Evolutionary conservation across 2,329 filamentous ascomycete genomes (phyloP), one percentile per base, ranked within the genome.

Genomic region (Phyllosticta capitalensis): DNA sequence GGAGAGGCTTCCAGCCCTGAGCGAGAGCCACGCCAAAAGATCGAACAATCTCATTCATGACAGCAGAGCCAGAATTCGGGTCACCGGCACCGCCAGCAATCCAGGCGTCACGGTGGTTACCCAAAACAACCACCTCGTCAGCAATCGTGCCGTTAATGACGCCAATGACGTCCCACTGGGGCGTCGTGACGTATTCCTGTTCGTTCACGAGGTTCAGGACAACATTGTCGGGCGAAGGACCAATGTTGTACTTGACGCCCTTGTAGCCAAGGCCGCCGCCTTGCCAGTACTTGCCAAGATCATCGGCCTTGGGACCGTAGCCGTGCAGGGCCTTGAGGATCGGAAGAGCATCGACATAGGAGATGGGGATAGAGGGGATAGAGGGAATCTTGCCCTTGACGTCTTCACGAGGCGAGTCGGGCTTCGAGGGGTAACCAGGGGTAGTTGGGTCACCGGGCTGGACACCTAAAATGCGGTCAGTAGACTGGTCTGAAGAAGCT

Each of bases 91-190:
- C 58, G n/a, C 90, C 90, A 20, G 86, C 86, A 67, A 92, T 87
- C 90, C 90, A 95, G 0, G 92, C 89, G 73, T 96, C 91, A 33
- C 91, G 84, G 69, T 96, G 92, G 68, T 95, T 96, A n/a, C 92
- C 91, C 30, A 97, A 76, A 3, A 99, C 81, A 52, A 99, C 79
- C 0, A 96, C 90, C 68, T 96, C 91, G 66, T 96, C 85, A 0
- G 85, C 79, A 38, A 94, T 84, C 0, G 87, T 88, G 9, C 92
- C 94, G 67, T 96, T 96, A 71, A 99, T 89, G 52, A 94, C 79
- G 52, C 92, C 92, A 64, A 97, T 92, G 2, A 94, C 89, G 69
- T 99, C 88, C 78, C 78, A 80, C 7, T 79, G 65, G 2, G 78
- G 77, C 6, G 78, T 80, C 1, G 72, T 79, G 21, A 75, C 72